phyloP scores from a whole-genome alignment of 2,329 filamentous ascomycete genomes.

The Epichloe sp. region DNA sequence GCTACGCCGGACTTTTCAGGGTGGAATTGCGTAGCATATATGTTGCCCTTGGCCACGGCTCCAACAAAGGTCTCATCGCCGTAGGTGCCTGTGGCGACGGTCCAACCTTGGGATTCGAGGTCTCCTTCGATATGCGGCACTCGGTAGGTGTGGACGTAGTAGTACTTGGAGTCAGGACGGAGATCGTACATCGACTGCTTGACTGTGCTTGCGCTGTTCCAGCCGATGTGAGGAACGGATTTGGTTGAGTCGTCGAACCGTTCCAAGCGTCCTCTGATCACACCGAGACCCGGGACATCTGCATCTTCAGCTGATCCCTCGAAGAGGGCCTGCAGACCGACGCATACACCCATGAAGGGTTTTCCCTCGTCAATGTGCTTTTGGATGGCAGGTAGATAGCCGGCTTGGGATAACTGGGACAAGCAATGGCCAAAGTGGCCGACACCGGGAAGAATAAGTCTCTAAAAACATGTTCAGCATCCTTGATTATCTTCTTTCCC shows the following conservation, averaged over 20 bases:
- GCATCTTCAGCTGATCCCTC: constrained; percentile 71
- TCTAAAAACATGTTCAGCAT: constrained; percentile 35
- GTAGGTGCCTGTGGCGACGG: constrained; percentile 81
- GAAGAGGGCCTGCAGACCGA: constrained; percentile 85
- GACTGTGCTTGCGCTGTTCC: constrained; percentile 74
- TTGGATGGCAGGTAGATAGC: constrained; percentile 71
- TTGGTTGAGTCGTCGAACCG: constrained; percentile 69
- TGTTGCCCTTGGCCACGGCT: constrained; percentile 71
- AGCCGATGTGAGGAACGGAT: constrained; percentile 96
- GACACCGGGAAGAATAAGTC: constrained; percentile 88
- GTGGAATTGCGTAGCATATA: constrained; percentile 92
- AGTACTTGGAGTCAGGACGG: constrained; percentile 78
- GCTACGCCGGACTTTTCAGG: constrained; percentile 93
- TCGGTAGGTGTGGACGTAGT: constrained; percentile 95
- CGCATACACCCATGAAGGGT: constrained; percentile 96
- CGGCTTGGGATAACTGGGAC: constrained; percentile 65
- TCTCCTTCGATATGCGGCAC: constrained; percentile 60
- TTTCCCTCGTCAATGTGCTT: constrained; percentile 82
- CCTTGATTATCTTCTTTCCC: background rate
- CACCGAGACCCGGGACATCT: constrained; percentile 56
- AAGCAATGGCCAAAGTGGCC: constrained; percentile 97
- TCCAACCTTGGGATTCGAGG: constrained; percentile 75
- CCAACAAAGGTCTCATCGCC: constrained; percentile 84
- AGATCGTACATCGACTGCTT: constrained; percentile 59
- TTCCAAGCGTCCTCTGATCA: constrained; percentile 58